A percentile compares a stretch with the other conserved stretches of the same genome.
phyloP scores from a whole-genome alignment of 345 rosid genomes.

The Lepidium africanum region DNA sequence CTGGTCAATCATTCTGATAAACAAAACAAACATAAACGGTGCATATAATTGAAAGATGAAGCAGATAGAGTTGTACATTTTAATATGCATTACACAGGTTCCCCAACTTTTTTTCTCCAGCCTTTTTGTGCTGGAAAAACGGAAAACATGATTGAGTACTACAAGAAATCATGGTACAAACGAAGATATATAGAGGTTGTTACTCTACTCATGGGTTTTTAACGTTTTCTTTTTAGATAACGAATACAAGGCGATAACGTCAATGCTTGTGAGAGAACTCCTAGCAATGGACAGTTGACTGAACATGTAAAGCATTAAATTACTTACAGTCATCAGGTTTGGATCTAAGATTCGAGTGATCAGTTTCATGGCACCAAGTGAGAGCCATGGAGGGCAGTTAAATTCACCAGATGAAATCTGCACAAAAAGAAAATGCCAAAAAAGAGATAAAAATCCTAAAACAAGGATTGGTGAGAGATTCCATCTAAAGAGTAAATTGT shows the following conservation, averaged over 20 bases:
- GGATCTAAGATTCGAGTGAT: slow-evolving; percentile 86
- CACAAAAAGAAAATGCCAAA: slow-evolving; percentile 5
- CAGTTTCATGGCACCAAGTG: slow-evolving; percentile 75
- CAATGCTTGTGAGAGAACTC: neutral
- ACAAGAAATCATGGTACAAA: neutral
- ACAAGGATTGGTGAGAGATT: neutral
- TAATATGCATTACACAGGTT: slow-evolving; percentile 26
- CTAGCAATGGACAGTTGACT: neutral
- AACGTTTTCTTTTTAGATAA: neutral
- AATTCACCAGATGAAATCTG: slow-evolving; percentile 95
- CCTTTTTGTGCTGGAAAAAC: slow-evolving; percentile 30
- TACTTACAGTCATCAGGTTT: slow-evolving; percentile 84
- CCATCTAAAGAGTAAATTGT: neutral
- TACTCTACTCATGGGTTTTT: neutral
- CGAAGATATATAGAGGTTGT: neutral
- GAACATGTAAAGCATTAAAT: neutral
- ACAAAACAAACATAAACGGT: neutral
- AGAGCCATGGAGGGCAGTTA: slow-evolving; percentile 93
- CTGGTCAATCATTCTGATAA: neutral
- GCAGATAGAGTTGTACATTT: slow-evolving; percentile 36
- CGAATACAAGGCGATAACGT: neutral
- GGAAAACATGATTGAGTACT: slow-evolving; percentile 24
- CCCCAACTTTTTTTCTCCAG: slow-evolving; percentile 30
- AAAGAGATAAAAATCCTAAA: neutral
- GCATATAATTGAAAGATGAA: slow-evolving; percentile 16